phyloP scores from a whole-genome alignment of 192 early-diverging fungal species.

The Gonapodya prolifera region DNA sequence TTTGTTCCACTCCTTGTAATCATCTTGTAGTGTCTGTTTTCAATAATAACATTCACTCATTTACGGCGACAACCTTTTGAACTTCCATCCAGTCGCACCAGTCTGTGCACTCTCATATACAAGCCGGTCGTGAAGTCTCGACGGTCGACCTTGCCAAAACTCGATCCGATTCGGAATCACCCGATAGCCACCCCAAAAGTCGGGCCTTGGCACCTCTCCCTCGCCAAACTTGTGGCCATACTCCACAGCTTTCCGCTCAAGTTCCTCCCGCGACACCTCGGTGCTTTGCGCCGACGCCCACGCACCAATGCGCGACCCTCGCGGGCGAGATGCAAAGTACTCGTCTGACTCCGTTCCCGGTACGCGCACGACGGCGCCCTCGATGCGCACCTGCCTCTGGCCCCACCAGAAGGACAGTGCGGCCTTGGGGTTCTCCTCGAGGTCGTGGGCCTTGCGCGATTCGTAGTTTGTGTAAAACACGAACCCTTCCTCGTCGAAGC shows the following conservation, averaged over 20 bases:
- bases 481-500: constrained; percentile 29
- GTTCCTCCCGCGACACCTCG: constrained; percentile 13
- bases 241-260: constrained; percentile 15
- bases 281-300: constrained; percentile 27
- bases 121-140: constrained; percentile 26
- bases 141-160: constrained; percentile 38
- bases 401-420: constrained; percentile 35
- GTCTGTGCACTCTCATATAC: constrained; percentile 5
- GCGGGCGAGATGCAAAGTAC: constrained; percentile 28
- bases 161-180: constrained; percentile 31
- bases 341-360: constrained; percentile 23
- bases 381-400: constrained; percentile 32
- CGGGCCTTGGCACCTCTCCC: constrained; percentile 23
- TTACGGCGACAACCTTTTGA: neutral
- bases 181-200: constrained; percentile 38
- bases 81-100: neutral
- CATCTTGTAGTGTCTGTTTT: too few relatives aligned
- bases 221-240: constrained; percentile 16
- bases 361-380: constrained; percentile 21
- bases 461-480: constrained; percentile 41
- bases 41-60: too few relatives aligned
- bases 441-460: constrained; percentile 29
- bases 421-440: constrained; percentile 25
- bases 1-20: too few relatives aligned
- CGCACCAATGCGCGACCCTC: constrained; percentile 19